Evolutionary conservation across 2,329 filamentous ascomycete species (phyloP).

Genomic region (Colletotrichum eremochloae): DNA sequence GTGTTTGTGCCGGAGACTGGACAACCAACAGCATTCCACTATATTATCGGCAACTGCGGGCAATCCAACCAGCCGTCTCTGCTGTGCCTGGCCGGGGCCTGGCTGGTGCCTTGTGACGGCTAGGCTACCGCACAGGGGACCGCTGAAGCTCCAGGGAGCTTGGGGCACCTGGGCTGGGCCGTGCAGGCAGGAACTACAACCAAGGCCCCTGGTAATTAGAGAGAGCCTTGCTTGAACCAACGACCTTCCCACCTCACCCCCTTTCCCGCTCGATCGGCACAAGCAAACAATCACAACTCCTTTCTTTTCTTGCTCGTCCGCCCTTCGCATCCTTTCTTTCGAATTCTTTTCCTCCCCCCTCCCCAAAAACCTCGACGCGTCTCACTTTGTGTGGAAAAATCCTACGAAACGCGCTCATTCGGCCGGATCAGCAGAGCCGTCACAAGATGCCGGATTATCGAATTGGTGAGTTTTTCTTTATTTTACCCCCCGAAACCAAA

Average conservation of each 20-base stretch:
- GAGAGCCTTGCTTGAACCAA: not conserved
- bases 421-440: not conserved
- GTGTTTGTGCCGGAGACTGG: constrained; percentile 15
- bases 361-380: constrained; percentile 15
- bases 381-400: not conserved
- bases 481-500: too few relatives aligned
- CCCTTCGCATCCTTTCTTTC: constrained; percentile 20
- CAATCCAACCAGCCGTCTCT: not conserved
- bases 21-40: constrained; percentile 20
- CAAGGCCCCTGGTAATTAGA: too few relatives aligned
- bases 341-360: constrained; percentile 29
- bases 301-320: constrained; percentile 18
- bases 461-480: constrained; percentile 55
- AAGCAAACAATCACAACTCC: not conserved
- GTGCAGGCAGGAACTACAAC: constrained; percentile 12
- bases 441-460: constrained; percentile 61
- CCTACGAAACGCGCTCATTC: not conserved
- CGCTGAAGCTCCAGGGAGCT: constrained; percentile 26
- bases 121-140: constrained; percentile 25
- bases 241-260: constrained; percentile 6
- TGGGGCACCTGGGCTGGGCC: constrained; percentile 4
- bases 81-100: not conserved
- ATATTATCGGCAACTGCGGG: constrained; percentile 14
- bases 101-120: constrained; percentile 18
- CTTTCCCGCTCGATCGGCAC: not conserved